Evolutionary conservation across 1,284 basidiomycete species (phyloP).

Genomic region (Cryptococcus neoformans): DNA sequence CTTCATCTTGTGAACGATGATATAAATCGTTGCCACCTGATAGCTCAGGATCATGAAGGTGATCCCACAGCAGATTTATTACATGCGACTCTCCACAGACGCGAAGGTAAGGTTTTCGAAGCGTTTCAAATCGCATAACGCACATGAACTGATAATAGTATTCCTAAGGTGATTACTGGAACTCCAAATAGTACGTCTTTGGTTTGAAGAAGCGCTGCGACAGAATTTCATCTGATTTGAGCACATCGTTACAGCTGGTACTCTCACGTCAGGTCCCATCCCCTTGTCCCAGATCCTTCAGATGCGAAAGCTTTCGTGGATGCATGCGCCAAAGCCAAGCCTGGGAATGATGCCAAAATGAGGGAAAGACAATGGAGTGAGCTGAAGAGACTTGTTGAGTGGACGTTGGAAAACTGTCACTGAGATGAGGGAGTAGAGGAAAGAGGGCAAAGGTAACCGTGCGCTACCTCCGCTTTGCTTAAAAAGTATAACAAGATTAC

Average conservation of each 20-base stretch:
- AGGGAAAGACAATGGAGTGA: conserved; percentile 42
- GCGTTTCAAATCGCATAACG: neutral
- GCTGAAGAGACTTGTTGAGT: conserved; percentile 37
- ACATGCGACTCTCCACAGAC: conserved; percentile 46
- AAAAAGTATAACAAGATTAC: too few relatives aligned
- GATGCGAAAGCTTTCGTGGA: conserved; percentile 43
- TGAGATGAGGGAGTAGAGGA: neutral
- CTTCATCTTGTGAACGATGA: conserved; percentile 49
- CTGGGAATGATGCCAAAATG: conserved; percentile 17
- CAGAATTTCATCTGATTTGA: too few relatives aligned
- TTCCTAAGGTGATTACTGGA: conserved; percentile 45
- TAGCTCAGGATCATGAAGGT: conserved; percentile 41
- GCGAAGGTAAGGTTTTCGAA: conserved; percentile 33
- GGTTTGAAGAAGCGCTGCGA: too few relatives aligned
- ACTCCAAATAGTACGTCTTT: conserved; percentile 45
- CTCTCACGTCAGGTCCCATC: conserved; percentile 31
- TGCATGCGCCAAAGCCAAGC: conserved; percentile 24
- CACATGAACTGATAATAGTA: too few relatives aligned
- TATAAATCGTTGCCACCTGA: conserved; percentile 40
- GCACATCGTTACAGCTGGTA: conserved; percentile 32
- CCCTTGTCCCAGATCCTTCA: conserved; percentile 20
- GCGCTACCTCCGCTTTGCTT: too few relatives aligned
- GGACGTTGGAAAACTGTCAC: conserved; percentile 37
- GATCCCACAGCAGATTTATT: conserved; percentile 42
- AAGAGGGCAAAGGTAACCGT: too few relatives aligned